phyloP scores from a whole-genome alignment of 176 grass and related monocot genomes.

The Miscanthus lutarioriparius region DNA sequence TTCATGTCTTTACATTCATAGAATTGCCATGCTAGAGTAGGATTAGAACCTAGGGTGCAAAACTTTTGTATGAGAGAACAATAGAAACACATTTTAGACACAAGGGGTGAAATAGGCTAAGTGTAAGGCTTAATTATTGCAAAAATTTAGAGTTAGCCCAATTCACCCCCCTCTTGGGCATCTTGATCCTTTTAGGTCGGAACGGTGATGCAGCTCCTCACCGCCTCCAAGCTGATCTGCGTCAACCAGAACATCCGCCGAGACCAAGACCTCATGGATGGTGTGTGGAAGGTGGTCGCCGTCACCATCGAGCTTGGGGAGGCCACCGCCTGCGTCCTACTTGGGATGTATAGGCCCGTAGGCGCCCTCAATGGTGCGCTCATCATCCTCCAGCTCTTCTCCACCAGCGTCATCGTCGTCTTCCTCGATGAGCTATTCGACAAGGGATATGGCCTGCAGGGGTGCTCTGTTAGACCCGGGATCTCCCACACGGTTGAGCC shows the following conservation, averaged over 20 bases:
- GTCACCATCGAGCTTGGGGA: neutral
- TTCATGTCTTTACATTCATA: too few species aligned
- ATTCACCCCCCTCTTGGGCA: too few species aligned
- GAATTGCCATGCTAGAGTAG: too few species aligned
- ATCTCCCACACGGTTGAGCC: too few species aligned
- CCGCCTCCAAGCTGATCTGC: neutral
- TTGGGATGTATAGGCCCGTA: neutral
- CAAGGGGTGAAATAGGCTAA: too few species aligned
- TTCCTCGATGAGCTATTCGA: slow-evolving; percentile 4
- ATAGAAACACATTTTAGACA: too few species aligned
- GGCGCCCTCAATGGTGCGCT: neutral
- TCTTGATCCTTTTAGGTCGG: too few species aligned
- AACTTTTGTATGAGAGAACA: too few species aligned
- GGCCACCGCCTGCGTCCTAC: neutral
- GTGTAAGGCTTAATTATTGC: too few species aligned
- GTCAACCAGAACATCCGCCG: neutral
- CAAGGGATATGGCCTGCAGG: neutral
- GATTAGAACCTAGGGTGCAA: too few species aligned
- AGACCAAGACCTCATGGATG: neutral
- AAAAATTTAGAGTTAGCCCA: too few species aligned
- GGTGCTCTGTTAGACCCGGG: too few species aligned
- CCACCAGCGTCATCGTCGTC: neutral
- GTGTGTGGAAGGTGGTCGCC: neutral
- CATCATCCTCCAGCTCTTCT: slow-evolving; percentile 2
- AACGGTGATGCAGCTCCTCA: neutral